phyloP scores from a whole-genome alignment of 1,139 yeast species.

The Debaryomyces robertsiae region DNA sequence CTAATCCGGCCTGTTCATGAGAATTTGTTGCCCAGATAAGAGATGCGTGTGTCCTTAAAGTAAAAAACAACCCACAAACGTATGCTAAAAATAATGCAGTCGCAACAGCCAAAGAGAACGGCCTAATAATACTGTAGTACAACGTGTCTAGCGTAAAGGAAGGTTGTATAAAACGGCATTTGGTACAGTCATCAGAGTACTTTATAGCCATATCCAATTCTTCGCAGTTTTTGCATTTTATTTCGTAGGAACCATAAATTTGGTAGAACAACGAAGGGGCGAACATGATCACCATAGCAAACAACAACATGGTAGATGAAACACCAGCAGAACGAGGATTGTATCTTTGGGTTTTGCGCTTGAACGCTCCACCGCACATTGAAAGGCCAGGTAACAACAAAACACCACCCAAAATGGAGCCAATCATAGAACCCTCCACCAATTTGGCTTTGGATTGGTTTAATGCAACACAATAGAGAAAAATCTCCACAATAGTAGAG shows the following conservation, averaged over 20 bases:
- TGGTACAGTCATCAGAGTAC: constrained; percentile 50
- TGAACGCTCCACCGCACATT: constrained; percentile 95
- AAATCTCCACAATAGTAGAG: constrained; percentile 93
- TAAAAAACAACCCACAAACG: constrained; percentile 88
- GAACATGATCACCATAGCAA: constrained; percentile 88
- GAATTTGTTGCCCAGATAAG: constrained; percentile 81
- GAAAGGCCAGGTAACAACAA: constrained; percentile 88
- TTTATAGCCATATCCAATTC: constrained; percentile 11
- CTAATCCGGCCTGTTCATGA: constrained; percentile 29
- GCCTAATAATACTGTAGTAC: constrained; percentile 68
- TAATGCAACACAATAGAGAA: constrained; percentile 88
- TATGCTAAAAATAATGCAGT: constrained; percentile 79
- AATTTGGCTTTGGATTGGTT: constrained; percentile 81
- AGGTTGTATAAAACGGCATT: constrained; percentile 82
- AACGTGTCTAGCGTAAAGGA: constrained; percentile 65
- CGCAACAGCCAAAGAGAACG: constrained; percentile 83
- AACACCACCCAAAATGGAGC: constrained; percentile 92
- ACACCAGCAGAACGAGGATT: constrained; percentile 98
- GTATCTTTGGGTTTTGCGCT: constrained; percentile 88
- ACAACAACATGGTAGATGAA: constrained; percentile 90
- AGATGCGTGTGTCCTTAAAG: constrained; percentile 94
- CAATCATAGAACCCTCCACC: constrained; percentile 98
- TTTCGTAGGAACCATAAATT: constrained; percentile 85
- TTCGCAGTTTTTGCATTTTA: constrained; percentile 61
- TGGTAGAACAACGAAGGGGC: constrained; percentile 92